A percentile compares a stretch with the other conserved stretches of the same genome.
These are phyloP conservation scores for Vitis riparia DNA, from an alignment of 164 flowering plant genomes.

Conservation along the genomic window DNA sequence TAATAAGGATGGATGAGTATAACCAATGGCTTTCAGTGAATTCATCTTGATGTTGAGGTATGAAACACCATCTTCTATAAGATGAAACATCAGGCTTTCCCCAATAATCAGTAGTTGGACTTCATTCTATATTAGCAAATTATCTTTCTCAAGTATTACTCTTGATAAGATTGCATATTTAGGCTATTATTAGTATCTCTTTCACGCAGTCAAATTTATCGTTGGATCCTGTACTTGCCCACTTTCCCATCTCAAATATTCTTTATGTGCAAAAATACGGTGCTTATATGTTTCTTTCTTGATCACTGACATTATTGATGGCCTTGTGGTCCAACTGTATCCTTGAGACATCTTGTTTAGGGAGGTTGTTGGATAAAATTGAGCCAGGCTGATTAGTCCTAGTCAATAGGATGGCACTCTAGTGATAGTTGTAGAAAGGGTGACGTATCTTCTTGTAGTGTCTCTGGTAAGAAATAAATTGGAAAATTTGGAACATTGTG, in stretches of 20 bases:
- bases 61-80: neutral
- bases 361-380: too few relatives aligned
- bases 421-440: too few relatives aligned
- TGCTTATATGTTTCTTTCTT: neutral
- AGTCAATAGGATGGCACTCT: too few relatives aligned
- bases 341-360: too few relatives aligned
- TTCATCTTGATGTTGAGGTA: slow-evolving; percentile 20
- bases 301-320: neutral
- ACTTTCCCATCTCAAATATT: neutral
- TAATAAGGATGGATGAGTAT: slow-evolving; percentile 93
- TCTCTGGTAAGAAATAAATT: too few relatives aligned
- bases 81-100: neutral
- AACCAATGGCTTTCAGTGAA: slow-evolving; percentile 58
- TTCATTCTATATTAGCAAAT: neutral
- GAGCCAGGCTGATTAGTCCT: too few relatives aligned
- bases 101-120: neutral
- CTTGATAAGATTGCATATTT: neutral
- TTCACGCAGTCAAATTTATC: neutral
- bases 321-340: neutral
- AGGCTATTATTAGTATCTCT: neutral
- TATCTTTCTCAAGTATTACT: neutral
- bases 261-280: neutral
- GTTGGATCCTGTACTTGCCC: neutral
- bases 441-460: too few relatives aligned
- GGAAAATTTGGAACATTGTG: too few relatives aligned